These are phyloP conservation scores for Petunia hybrid DNA, from an alignment of 305 asterid species.

Conservation along the genomic window DNA sequence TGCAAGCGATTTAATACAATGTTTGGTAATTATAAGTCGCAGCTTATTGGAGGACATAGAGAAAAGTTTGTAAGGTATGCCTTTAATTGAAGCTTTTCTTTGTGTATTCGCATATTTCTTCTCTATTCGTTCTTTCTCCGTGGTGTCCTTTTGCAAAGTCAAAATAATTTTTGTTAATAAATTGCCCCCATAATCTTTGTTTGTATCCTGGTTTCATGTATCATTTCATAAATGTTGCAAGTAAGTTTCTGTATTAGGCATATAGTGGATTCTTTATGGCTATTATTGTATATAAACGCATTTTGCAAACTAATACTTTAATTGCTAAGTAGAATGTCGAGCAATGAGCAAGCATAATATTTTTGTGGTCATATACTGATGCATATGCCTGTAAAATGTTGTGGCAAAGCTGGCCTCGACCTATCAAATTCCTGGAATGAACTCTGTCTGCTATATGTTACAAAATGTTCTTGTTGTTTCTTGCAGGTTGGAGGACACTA, in stretches of 20 bases:
- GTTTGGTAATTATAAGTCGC: constrained; percentile 71
- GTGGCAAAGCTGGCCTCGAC: neutral
- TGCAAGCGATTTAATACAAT: constrained; percentile 49
- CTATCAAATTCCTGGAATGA: constrained; percentile 10
- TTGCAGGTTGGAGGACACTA: constrained; percentile 70
- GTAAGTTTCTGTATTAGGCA: constrained; percentile 10
- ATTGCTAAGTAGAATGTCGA: neutral
- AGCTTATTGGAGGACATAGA: constrained; percentile 76
- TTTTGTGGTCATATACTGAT: neutral
- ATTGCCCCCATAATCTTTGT: neutral
- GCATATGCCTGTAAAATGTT: constrained; percentile 8
- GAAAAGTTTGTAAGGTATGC: constrained; percentile 80
- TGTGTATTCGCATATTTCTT: neutral
- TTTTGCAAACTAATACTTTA: neutral
- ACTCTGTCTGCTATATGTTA: constrained; percentile 34
- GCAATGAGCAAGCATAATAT: neutral
- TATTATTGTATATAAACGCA: neutral
- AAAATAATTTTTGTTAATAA: neutral
- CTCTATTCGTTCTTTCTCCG: neutral
- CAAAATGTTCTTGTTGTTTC: constrained; percentile 12
- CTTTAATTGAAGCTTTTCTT: constrained; percentile 19
- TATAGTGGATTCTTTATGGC: neutral
- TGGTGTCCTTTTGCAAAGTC: neutral
- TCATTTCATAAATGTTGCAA: neutral
- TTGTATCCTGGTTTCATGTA: neutral